Evolutionary conservation across 2,329 filamentous ascomycete genomes (phyloP), one percentile per base, ranked within the genome.

Genomic region (Aureobasidium sp.): DNA sequence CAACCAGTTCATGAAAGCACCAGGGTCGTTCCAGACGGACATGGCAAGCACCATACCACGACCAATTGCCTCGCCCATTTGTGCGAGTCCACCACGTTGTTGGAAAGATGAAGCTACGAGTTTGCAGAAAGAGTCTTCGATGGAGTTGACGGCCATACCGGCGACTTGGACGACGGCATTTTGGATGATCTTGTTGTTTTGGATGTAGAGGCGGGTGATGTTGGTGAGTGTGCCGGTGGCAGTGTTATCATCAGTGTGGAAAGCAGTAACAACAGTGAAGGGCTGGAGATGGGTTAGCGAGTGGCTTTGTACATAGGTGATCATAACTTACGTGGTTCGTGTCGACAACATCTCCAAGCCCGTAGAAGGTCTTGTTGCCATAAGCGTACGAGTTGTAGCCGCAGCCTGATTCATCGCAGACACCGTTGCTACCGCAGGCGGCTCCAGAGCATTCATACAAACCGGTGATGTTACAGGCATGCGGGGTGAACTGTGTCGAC

Each of bases 1-100:
- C 68, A 91, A 82, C 88, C 87, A 90, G 69, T 87, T 81, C 86
- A 90, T 90, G 75, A 86, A 81, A 69, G 82, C 75, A 64, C 82
- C 74, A 74, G 88, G 82, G 75, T 89, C 87, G 70, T 87, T 83
- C 84, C 84, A 86, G 62, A 86, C 74, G 34, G 78, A 81, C 78
- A 88, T 79, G 67, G 86, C 84, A 15, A 88, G 78, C 39, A 87
- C 84, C 82, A 87, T 85, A 46, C 84, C 84, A 34, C 78, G 68
- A 3, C 72, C 70, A 41, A 88, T 73, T 27, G 83, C 84, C 0
- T 75, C 70, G 64, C 79, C 78, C 80, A 88, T 84, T 44, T 73
- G 73, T 6, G 75, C 70, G 62, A 84, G 71, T 23, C 84, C 85
- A 56, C 84, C 84, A 44, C 82, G 75, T 20, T 76, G 70, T 58